Base-by-base conservation (phyloP, 176 grass and related monocot genomes). In the Musa itinerans region DNA sequence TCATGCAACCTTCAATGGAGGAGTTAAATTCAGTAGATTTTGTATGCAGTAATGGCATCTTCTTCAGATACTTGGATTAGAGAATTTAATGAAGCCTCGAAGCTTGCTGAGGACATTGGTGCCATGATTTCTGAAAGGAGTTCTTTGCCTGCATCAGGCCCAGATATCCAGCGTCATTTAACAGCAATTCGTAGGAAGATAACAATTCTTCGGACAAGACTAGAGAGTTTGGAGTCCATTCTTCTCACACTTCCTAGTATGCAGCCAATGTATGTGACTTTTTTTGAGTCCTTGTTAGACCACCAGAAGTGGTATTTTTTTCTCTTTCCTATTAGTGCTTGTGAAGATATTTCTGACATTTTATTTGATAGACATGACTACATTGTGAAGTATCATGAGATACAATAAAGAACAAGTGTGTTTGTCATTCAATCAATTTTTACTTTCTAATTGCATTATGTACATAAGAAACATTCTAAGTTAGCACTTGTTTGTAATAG, bases 131-230 rank as follows among this genome's bases (percentile, higher is more conserved):
- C 89, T 10, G 75, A 89, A 82, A 83, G 82, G 74, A 80, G 74
- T 1, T 74, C 84, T 61, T 69, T 91, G 19, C 82, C 86, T 10
- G 72, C 81, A 71, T 87, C 81, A 17, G 72, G 90, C n/a, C 75
- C 80, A 8, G 80, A 52, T 9, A 82, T 76, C 55, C 57, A 86
- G 53, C 82, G 87, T 52, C 83, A 88, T 23, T 71, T 84, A 23
- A 72, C 86, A 53, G 78, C 83, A 66, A 87, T 96, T 76, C 83
- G 86, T 50, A 81, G 89, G 77, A 92, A 78, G 63, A 77, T 89
- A 26, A 27, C 87, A 23, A 92, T 96, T 82, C 78, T 96, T 2
- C 19, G 85, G 16, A 89, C 79, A 79, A 77, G 81, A 65, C 69
- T 96, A 19, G 78, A 87, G 20, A 77, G 79, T 13, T 83, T 92